Evolutionary conservation across 2,329 filamentous ascomycete species (phyloP), one percentile per base, ranked within the genome.

Genomic region (Cercospora beticola): DNA sequence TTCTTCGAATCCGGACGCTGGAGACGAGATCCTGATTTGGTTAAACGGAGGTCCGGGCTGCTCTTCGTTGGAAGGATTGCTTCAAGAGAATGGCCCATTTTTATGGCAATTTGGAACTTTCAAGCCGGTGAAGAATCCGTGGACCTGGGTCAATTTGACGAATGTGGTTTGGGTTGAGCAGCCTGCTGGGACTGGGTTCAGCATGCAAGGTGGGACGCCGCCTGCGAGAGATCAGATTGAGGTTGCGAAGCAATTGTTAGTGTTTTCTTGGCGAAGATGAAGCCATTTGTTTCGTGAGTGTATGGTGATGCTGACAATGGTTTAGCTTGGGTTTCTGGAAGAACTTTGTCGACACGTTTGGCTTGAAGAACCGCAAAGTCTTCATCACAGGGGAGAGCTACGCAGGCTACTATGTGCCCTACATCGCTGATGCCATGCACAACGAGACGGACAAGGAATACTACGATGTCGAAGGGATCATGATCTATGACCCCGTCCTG

Each of bases 401-500:
- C 62, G 60, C n/a, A 26, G 80, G 82, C 16, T 68, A 65, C 58
- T 68, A 65, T 73, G 86, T 90, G 2, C 90, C 91, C 0, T 93
- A 92, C 76, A 90, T 94, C 67, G 87, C 90, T 1, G 86, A 89
- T 73, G 88, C 88, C 30, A 91, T 95, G 85, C 82, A 94, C 71
- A 87, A 91, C 65, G 83, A 84, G 61, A 86, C 91, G 6, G 86
- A 93, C 78, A 86, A 82, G 4, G 82, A 81, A 8, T 89, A 92
- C 79, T 93, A 87, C 78, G 86, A 93, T 76, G 78, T 93, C 5
- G 83, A 86, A 31, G 89, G 87, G 1, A 87, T 91, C 69, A 80
- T 93, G 79, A 88, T 94, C 69, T 92, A 93, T 75, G 90, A 94
- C 73, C 91, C 91, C 0, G 83, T 85, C 4, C 84, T 90, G 18